Base-by-base conservation (phyloP, 140 eudicot species). In the Flaveria floridana region DNA sequence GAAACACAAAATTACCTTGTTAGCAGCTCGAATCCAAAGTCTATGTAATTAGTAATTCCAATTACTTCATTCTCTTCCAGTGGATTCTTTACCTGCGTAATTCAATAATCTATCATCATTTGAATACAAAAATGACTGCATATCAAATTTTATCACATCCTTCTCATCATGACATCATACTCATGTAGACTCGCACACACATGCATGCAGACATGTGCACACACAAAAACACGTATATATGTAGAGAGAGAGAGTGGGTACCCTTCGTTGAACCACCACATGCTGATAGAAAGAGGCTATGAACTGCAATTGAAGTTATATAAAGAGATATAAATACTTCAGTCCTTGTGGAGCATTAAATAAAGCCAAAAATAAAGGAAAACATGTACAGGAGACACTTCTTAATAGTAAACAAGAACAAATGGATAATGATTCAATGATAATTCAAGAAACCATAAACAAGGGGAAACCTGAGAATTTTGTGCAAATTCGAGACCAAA, bases 281-380 rank as follows among this genome's bases (percentile, higher is more conserved):
- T 92, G 98, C 59, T 92, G 98, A 78, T 86, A 92, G 84, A 92
- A 92, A 42, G 98, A 89, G 76, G 98, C 96, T 87, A 87, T 81
- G 74, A 92, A 92, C 98, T 92, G 96, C 89, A 87, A 65, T 56
- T 56, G 28, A 55, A 44, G 63, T 65, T 44, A 70, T 23, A 75
- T 3, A 55, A 44, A 70, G 37, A 65, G 48, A 47, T 25, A 48
- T 48, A 13, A 73, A 69, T 76, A 63, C 52, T 65, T 10, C 2
- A 61, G 70, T 51, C 48, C 61, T 51, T 6, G 30, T 55, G 68
- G 37, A 55, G 63, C 41, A 51, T 37, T 65, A 71, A 73, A 25
- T 41, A 65, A 39, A 47, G 52, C 79, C 51, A 57, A 67, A 65
- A 74, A 61, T 20, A 66, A 30, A 68, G 51, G 50, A 18, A 30